Evolutionary conservation across 805 yeast genomes (phyloP).

Genomic region (Metschnikowia dekortorum): DNA sequence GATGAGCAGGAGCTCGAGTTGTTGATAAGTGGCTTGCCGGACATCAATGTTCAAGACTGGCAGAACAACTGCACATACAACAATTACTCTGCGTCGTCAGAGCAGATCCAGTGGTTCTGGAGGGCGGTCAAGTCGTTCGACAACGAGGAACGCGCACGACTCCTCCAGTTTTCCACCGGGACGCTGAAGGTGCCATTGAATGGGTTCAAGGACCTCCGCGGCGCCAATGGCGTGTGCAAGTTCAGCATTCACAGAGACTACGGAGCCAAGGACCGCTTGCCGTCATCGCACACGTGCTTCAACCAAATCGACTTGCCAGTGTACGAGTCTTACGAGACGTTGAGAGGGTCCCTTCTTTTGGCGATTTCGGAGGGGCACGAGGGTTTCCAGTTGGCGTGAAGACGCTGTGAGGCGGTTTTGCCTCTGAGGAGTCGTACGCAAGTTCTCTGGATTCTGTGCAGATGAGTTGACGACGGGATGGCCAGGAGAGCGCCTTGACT

Average conservation of each 20-base stretch:
- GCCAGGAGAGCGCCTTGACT: no score
- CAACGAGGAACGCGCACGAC: slow-evolving; percentile 87
- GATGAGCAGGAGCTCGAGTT: slow-evolving; percentile 95
- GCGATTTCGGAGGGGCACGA: slow-evolving; percentile 95
- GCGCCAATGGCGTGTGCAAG: slow-evolving; percentile 79
- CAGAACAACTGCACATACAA: slow-evolving; percentile 75
- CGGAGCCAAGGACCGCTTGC: slow-evolving; percentile 80
- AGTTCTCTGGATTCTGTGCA: no score
- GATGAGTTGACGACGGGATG: no score
- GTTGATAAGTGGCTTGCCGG: slow-evolving; percentile 90
- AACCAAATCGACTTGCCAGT: slow-evolving; percentile 93
- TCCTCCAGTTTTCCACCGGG: slow-evolving; percentile 94
- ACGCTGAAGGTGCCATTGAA: slow-evolving; percentile 93
- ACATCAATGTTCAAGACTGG: slow-evolving; percentile 96
- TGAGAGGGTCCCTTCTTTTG: slow-evolving; percentile 71
- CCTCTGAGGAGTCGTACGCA: no score
- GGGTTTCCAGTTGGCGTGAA: slow-evolving; percentile 82
- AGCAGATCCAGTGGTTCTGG: slow-evolving; percentile 97
- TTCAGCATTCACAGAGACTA: slow-evolving; percentile 88
- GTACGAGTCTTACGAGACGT: slow-evolving; percentile 80
- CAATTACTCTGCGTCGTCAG: slow-evolving; percentile 76
- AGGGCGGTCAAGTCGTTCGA: slow-evolving; percentile 93
- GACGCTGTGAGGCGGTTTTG: neutral
- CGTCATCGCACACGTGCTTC: slow-evolving; percentile 95
- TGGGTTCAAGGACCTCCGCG: slow-evolving; percentile 87